Evolutionary conservation across 345 rosid genomes (phyloP).

Genomic region (Camelina hispida): DNA sequence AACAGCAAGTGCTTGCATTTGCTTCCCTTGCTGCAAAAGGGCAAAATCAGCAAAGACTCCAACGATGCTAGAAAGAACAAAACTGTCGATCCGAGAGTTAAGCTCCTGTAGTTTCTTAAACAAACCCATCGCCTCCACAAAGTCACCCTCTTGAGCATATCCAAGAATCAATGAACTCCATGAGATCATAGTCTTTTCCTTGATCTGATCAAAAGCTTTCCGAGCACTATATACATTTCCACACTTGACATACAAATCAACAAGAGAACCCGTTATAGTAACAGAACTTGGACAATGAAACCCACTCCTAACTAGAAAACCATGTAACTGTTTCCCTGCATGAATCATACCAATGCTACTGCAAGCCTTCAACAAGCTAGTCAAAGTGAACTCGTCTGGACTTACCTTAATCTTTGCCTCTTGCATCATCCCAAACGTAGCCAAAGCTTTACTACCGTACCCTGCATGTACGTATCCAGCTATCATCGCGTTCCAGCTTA

Average conservation of each 20-base stretch:
- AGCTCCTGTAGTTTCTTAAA: slow-evolving; percentile 62
- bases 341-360: slow-evolving; percentile 52
- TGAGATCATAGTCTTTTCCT: slow-evolving; percentile 65
- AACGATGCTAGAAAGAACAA: slow-evolving; percentile 71
- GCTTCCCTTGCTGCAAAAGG: slow-evolving; percentile 80
- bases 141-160: slow-evolving; percentile 77
- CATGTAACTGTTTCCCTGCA: slow-evolving; percentile 71
- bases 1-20: slow-evolving; percentile 67
- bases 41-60: slow-evolving; percentile 90
- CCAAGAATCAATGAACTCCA: slow-evolving; percentile 82
- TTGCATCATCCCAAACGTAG: slow-evolving; percentile 60
- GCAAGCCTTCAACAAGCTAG: slow-evolving; percentile 77
- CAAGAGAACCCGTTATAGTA: slow-evolving; percentile 64
- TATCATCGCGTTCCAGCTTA: slow-evolving; percentile 84
- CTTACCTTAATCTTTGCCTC: slow-evolving; percentile 43
- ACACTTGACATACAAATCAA: slow-evolving; percentile 81
- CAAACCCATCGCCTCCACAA: slow-evolving; percentile 67
- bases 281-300: slow-evolving; percentile 52
- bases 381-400: slow-evolving; percentile 73
- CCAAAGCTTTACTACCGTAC: slow-evolving; percentile 60
- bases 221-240: slow-evolving; percentile 58
- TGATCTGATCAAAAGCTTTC: slow-evolving; percentile 60
- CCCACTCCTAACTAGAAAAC: slow-evolving; percentile 61
- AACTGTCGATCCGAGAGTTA: slow-evolving; percentile 54
- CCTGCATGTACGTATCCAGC: slow-evolving; percentile 63